Percentiles rank a stretch among this genome's conserved stretches.
These are phyloP conservation scores for Vitis labrusca DNA, from an alignment of 164 flowering plant genomes.

Conservation along the genomic window DNA sequence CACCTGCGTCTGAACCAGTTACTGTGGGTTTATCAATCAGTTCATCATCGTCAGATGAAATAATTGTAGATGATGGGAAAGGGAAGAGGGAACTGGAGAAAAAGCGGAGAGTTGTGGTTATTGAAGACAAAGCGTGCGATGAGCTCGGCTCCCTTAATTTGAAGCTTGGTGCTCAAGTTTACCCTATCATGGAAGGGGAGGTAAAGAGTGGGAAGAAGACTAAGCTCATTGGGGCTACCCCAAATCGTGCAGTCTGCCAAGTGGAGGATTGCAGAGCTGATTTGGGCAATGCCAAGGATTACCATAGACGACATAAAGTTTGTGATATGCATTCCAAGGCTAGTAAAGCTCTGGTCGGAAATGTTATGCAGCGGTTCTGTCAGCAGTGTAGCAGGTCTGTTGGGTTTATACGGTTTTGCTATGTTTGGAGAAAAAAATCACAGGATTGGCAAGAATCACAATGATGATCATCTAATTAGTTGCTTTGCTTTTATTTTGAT, in stretches of 20 bases:
- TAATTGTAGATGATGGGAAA: slow-evolving; percentile 14
- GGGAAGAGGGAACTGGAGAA: slow-evolving; percentile 46
- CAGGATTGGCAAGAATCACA: no score
- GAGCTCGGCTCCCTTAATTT: slow-evolving; percentile 50
- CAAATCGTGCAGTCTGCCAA: slow-evolving; percentile 70
- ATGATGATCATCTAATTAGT: not conserved
- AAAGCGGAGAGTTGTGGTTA: slow-evolving; percentile 45
- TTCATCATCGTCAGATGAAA: slow-evolving; percentile 32
- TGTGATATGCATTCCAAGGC: slow-evolving; percentile 88
- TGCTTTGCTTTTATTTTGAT: not conserved
- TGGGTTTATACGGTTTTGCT: slow-evolving; percentile 7
- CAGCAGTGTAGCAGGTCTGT: slow-evolving; percentile 95
- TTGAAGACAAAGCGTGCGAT: slow-evolving; percentile 42
- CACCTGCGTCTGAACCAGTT: slow-evolving; percentile 28
- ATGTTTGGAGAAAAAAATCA: not conserved
- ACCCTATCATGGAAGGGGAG: slow-evolving; percentile 40
- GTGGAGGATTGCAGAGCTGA: slow-evolving; percentile 74
- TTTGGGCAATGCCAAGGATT: slow-evolving; percentile 72
- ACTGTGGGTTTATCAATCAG: slow-evolving; percentile 20
- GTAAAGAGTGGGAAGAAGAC: slow-evolving; percentile 59
- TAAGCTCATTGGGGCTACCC: slow-evolving; percentile 39
- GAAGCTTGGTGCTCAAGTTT: slow-evolving; percentile 67
- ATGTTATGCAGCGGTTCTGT: slow-evolving; percentile 85
- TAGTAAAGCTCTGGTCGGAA: slow-evolving; percentile 66
- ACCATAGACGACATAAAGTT: slow-evolving; percentile 85